These are phyloP conservation scores for Fusarium paranaense DNA, from an alignment of 2,329 filamentous ascomycete species.

Conservation along the genomic window DNA sequence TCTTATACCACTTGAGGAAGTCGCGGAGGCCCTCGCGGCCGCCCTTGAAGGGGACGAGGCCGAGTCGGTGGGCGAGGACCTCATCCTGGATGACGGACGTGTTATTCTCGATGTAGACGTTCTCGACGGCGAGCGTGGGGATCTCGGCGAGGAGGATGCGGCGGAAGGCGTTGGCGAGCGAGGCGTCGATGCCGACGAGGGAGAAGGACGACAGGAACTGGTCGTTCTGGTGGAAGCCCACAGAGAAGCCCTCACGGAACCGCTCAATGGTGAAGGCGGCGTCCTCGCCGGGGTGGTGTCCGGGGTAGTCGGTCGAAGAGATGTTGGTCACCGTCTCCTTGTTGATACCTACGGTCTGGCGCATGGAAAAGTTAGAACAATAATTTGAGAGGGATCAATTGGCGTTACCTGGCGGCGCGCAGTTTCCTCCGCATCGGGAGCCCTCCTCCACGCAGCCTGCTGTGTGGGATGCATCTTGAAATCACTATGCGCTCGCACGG, in stretches of 20 bases:
- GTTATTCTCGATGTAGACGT: slow-evolving; percentile 94
- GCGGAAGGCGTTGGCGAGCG: slow-evolving; percentile 96
- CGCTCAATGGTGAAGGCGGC: slow-evolving; percentile 80
- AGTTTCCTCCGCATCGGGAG: slow-evolving; percentile 66
- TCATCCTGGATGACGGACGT: slow-evolving; percentile 98
- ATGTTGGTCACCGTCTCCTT: slow-evolving; percentile 91
- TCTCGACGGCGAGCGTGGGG: slow-evolving; percentile 93
- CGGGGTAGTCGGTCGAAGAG: slow-evolving; percentile 90
- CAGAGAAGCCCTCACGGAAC: slow-evolving; percentile 76
- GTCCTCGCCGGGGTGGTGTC: slow-evolving; percentile 90
- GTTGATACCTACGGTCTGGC: slow-evolving; percentile 85
- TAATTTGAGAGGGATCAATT: not conserved
- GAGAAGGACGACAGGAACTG: slow-evolving; percentile 86
- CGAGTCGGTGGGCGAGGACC: slow-evolving; percentile 89
- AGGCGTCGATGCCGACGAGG: slow-evolving; percentile 89
- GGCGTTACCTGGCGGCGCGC: slow-evolving; percentile 69
- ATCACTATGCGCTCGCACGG: not conserved
- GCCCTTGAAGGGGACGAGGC: slow-evolving; percentile 89
- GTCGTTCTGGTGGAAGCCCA: slow-evolving; percentile 88
- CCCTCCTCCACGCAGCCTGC: slow-evolving; percentile 49
- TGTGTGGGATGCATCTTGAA: slow-evolving; percentile 49
- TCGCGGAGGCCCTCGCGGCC: slow-evolving; percentile 78
- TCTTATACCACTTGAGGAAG: slow-evolving; percentile 85
- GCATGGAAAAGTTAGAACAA: slow-evolving; percentile 18
- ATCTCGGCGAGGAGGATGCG: slow-evolving; percentile 96